A percentile compares a stretch with the other conserved stretches of the same genome.
Evolutionary conservation across 441 rosid species (phyloP).

Genomic region (Syzygium syzygioides): DNA sequence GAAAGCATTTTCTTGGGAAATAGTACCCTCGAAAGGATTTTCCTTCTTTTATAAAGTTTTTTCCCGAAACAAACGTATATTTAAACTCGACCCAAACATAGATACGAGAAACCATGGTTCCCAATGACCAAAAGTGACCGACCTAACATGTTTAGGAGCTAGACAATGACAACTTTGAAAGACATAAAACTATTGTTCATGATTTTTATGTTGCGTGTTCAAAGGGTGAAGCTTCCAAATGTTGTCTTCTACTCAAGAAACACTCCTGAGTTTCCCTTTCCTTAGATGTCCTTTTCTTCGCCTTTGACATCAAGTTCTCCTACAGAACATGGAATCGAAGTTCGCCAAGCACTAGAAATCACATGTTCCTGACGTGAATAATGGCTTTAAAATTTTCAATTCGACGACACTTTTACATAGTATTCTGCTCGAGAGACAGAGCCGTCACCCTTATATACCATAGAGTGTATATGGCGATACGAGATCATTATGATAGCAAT

Average conservation of each 20-base stretch:
- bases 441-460: background rate
- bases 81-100: fast-evolving
- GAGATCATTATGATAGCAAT: background rate
- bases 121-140: background rate
- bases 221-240: background rate
- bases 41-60: background rate
- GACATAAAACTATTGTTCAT: background rate
- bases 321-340: background rate
- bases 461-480: background rate
- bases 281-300: background rate
- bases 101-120: background rate
- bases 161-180: background rate
- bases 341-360: background rate
- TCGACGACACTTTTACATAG: background rate
- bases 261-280: background rate
- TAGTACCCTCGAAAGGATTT: fast-evolving
- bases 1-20: fast-evolving
- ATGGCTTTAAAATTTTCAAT: background rate
- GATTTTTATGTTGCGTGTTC: background rate
- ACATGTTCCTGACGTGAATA: background rate
- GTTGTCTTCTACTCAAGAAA: background rate
- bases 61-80: fast-evolving
- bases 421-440: background rate
- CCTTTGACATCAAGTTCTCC: background rate
- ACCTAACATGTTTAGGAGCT: background rate